A percentile compares a stretch with the other conserved stretches of the same genome.
phyloP scores from a whole-genome alignment of 2,329 filamentous ascomycete genomes.

The Cordyceps javanica region DNA sequence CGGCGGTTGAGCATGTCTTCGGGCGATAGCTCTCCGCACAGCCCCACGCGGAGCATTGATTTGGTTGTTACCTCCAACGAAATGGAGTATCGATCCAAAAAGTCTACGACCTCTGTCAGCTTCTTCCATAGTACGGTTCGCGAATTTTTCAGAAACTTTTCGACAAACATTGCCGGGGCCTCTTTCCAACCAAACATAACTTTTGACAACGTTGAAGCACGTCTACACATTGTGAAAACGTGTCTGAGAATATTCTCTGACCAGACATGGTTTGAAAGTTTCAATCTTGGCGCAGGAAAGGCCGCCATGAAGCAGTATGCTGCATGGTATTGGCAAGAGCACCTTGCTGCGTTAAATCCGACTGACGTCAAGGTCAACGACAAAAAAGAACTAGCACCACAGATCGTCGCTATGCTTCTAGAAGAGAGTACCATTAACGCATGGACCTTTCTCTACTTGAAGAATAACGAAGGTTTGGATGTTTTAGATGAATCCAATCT shows the following conservation, averaged over 20 bases:
- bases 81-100: conserved; percentile 37
- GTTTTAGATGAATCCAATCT: conserved; percentile 36
- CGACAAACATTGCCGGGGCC: conserved; percentile 16
- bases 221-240: conserved; percentile 31
- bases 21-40: conserved; percentile 21
- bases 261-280: conserved; percentile 22
- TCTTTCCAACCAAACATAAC: conserved; percentile 23
- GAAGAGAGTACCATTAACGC: conserved; percentile 30
- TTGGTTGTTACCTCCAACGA: conserved; percentile 25
- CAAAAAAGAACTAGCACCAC: conserved; percentile 28
- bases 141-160: conserved; percentile 31
- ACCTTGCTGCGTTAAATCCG: conserved; percentile 30
- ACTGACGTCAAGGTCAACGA: conserved; percentile 20
- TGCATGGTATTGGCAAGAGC: conserved; percentile 41
- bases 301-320: conserved; percentile 33
- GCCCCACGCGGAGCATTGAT: conserved; percentile 23
- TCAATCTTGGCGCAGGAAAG: conserved; percentile 22
- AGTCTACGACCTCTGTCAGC: conserved; percentile 31
- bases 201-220: conserved; percentile 29
- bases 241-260: conserved; percentile 36
- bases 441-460: conserved; percentile 35
- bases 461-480: conserved; percentile 36
- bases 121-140: conserved; percentile 36
- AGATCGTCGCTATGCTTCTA: conserved; percentile 32
- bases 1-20: conserved; percentile 10